phyloP scores from a whole-genome alignment of 140 eudicot genomes.

The Cichorium intybus region DNA sequence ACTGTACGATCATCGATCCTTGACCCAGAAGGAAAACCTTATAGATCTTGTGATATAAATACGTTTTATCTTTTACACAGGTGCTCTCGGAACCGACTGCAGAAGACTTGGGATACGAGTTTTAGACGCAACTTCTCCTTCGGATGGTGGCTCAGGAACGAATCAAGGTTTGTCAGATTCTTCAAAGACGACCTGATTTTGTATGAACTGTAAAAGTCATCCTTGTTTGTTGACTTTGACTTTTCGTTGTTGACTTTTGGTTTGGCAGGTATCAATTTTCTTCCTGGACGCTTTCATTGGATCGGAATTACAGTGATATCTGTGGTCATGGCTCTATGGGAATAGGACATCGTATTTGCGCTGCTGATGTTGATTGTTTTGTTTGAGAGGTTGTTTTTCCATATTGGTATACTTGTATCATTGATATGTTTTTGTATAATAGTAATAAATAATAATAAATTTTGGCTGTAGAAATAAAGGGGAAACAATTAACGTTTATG shows the following conservation, averaged over 20 bases:
- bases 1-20: slow-evolving; percentile 19
- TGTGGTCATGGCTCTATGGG: slow-evolving; percentile 20
- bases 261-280: slow-evolving; percentile 22
- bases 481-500: too few species aligned
- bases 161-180: slow-evolving; percentile 17
- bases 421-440: slow-evolving; percentile 5
- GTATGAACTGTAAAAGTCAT: not conserved
- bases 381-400: slow-evolving; percentile 9
- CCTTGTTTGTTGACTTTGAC: slow-evolving; percentile 12
- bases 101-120: slow-evolving; percentile 30
- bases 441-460: slow-evolving; percentile 3
- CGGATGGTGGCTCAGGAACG: slow-evolving; percentile 1
- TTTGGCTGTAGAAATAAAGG: not conserved
- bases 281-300: slow-evolving; percentile 28
- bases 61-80: slow-evolving; percentile 18
- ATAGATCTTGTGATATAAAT: not conserved
- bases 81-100: slow-evolving; percentile 33
- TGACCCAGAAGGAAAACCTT: not conserved
- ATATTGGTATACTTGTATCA: slow-evolving; percentile 2
- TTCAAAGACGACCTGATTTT: not conserved
- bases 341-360: slow-evolving; percentile 8
- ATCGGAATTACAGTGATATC: slow-evolving; percentile 27
- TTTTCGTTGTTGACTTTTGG: slow-evolving; percentile 2
- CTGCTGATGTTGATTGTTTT: slow-evolving; percentile 2
- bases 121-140: slow-evolving; percentile 3